Base-by-base conservation (phyloP, 108 stramenopile species). In the Fistulifera pelliculosa region DNA sequence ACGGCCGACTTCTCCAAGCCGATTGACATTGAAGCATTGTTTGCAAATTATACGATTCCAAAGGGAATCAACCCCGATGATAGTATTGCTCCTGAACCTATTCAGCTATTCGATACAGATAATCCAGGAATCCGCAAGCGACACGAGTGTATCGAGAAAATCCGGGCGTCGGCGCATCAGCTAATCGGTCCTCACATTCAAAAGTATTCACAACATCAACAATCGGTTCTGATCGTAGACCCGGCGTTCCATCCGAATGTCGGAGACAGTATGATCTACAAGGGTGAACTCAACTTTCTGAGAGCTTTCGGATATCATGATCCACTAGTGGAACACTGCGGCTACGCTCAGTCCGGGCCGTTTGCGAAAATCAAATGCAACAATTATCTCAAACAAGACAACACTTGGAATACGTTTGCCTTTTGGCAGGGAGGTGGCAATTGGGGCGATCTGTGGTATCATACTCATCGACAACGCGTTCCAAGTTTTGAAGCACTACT, bases 371-470 rank as follows among this genome's bases (percentile, higher is more conserved):
- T 35, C 31, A 19, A 17, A 5, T 45, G 44, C 11, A 3, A 11
- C 3, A 6, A 17, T 6, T 17, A 19, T 17, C 11, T 51, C 5
- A 17, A 51, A 23, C 50, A 51, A 27, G 22, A 23, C 22, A 22
- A 23, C 6, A 16, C 50, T 22, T 2, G n/a, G 22, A 23, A 51
- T 15, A 59, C 41, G 41, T n/a, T 66, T 19, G 70, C 70, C 13
- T 25, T 71, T 23, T 71, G 64, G 70, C 70, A 71, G 47, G 70
- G 58, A 0, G 70, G 70, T 45, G 70, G 70, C 7, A 71, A 71
- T 39, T 71, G 64, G 64, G 70, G 70, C 10, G 64, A 71, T 44
- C 38, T 71, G 47, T 71, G 70, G 70, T 50, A 42, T 8, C 10
- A 44, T 27, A 47, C 51, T 14, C 70, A 71, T 15, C 41, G 41